Conservation (phyloP, 1,139 yeast species). For the Fermentozyma sake region DNA sequence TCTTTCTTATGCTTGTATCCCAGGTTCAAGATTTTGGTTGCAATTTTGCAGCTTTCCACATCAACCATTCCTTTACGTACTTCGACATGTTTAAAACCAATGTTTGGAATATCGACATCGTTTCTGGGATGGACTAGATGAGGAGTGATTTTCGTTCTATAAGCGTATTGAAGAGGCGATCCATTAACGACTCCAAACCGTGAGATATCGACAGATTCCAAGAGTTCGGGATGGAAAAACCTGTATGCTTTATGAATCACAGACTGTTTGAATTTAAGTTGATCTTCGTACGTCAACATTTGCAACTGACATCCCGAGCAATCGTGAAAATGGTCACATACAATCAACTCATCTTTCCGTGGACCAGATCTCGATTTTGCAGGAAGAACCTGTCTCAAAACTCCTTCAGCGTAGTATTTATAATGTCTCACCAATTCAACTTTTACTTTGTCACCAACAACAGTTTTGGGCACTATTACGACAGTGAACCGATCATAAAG, state of each 20-base stretch:
- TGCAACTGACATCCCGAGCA: slow-evolving; percentile 54
- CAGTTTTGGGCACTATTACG: slow-evolving; percentile 34
- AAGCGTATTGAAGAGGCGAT: slow-evolving; percentile 33
- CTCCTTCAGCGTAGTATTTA: slow-evolving; percentile 27
- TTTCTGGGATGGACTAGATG: slow-evolving; percentile 20
- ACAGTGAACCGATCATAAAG: slow-evolving; percentile 18
- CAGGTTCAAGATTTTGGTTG: slow-evolving; percentile 23
- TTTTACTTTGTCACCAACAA: slow-evolving; percentile 34
- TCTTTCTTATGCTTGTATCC: slow-evolving; percentile 12
- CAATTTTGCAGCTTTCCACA: slow-evolving; percentile 28
- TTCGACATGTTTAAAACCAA: slow-evolving; percentile 32
- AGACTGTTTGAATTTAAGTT: slow-evolving; percentile 26
- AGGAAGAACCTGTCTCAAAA: slow-evolving; percentile 16
- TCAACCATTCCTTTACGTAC: slow-evolving; percentile 22
- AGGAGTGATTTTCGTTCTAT: slow-evolving; percentile 37
- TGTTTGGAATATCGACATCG: slow-evolving; percentile 5
- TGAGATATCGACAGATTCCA: slow-evolving; percentile 2
- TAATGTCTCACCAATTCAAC: slow-evolving; percentile 29
- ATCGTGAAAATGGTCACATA: slow-evolving; percentile 72
- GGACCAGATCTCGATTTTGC: slow-evolving; percentile 8
- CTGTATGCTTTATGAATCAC: slow-evolving; percentile 32
- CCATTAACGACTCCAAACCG: slow-evolving; percentile 15
- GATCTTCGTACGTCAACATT: slow-evolving; percentile 39
- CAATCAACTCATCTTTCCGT: slow-evolving; percentile 25
- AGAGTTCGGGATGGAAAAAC: slow-evolving; percentile 30